Base-by-base conservation (phyloP, 2,329 filamentous ascomycete genomes). In the Pseudopithomyces chartarum region DNA sequence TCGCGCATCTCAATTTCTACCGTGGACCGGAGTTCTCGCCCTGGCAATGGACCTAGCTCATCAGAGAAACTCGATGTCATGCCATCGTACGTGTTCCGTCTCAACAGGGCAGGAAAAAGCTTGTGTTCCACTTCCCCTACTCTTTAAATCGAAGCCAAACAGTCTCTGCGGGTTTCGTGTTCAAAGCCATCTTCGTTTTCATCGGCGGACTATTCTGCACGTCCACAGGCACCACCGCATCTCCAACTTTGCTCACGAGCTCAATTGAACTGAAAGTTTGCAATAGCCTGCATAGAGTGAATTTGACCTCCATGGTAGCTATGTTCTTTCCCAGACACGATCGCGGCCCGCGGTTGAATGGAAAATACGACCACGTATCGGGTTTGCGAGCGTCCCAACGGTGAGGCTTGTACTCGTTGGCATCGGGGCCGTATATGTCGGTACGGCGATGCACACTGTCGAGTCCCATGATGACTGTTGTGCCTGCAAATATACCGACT, bases 401-500 rank as follows among this genome's bases (percentile, higher is more conserved):
- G 33, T 65, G 65, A 5, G 69, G 69, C 32, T 51, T 54, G 20
- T 69, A 71, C 17, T 62, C 58, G 17, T 65, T 59, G 0, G 66
- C 68, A 50, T 71, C 66, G 13, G 52, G 42, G 2, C 68, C 68
- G 54, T 61, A 71, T 19, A 70, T 42, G 46, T 70, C 66, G 33
- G 58, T 58, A 1, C 66, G 54, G 13, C 65, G 55, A n/a, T 69
- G 64, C 48, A 70, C 61, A 5, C 48, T 58, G 44, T 67, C 64
- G 13, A 60, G 44, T 7, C 44, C 39, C 23, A 50, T 65, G 23
- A 43, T 48, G n/a, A 49, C 39, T 3, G 34, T 44, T 13, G 55
- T 38, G 5, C 66, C 68, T 23, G 64, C 61, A 13, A 52, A 54
- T 2, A 70, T 53, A 12, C 59, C 51, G n/a, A 71, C 43, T 1